phyloP scores from a whole-genome alignment of 768 basidiomycete genomes.

The Sporobolomyces phaffii region DNA sequence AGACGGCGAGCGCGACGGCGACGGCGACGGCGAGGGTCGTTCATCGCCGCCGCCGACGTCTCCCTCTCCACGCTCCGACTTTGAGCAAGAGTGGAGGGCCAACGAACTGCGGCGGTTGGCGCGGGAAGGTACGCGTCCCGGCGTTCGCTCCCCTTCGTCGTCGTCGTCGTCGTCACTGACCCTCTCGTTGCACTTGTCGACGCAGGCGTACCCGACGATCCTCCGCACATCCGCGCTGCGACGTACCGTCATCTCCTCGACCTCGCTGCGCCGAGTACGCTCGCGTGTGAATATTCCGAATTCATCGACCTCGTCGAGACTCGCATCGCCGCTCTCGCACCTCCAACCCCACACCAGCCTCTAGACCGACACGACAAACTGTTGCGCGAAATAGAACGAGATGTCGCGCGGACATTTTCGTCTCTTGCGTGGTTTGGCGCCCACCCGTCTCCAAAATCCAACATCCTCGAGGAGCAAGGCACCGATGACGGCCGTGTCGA shows the following conservation, averaged over 20 bases:
- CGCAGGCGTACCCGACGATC: conserved; percentile 36
- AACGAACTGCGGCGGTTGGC: neutral
- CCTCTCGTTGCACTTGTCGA: neutral
- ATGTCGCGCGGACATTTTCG: conserved; percentile 33
- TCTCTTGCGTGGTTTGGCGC: conserved; percentile 23
- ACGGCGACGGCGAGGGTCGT: no score
- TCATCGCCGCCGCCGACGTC: no score
- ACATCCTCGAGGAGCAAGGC: neutral
- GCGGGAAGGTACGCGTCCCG: neutral
- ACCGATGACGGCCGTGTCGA: neutral
- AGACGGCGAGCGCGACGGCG: neutral
- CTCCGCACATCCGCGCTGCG: conserved; percentile 2
- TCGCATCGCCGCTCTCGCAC: conserved; percentile 1
- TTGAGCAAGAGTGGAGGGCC: neutral
- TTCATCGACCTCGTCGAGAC: conserved; percentile 22
- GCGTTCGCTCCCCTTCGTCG: neutral
- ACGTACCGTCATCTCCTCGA: conserved; percentile 26
- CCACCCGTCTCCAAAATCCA: neutral
- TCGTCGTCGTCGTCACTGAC: neutral
- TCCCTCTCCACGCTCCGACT: no score
- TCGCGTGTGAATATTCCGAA: conserved; percentile 16
- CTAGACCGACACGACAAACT: conserved; percentile 11
- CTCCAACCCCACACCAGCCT: neutral
- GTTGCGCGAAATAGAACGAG: conserved; percentile 33
- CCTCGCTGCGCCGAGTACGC: neutral